Evolutionary conservation across 176 grass and related monocot species (phyloP).

Genomic region (Avena sativa): DNA sequence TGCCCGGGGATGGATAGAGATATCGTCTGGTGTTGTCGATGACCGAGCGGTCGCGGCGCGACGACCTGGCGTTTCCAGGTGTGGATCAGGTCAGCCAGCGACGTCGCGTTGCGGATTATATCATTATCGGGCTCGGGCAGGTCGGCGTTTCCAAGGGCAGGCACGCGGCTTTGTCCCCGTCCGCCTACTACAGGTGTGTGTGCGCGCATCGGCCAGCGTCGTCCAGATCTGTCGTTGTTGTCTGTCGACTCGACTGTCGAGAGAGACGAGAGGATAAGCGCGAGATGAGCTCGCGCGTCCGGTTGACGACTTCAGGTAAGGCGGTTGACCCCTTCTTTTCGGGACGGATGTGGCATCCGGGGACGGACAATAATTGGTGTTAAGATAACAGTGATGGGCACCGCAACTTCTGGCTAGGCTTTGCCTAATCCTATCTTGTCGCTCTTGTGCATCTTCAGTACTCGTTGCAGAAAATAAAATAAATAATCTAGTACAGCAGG

Average conservation of each 20-base stretch:
- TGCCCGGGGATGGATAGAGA: too few species aligned
- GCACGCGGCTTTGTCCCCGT: neutral
- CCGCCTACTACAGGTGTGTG: neutral
- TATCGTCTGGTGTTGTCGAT: too few species aligned
- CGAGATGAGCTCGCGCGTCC: conserved; percentile 4
- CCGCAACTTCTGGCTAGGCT: neutral
- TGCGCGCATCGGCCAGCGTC: neutral
- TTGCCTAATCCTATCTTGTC: conserved; percentile 7
- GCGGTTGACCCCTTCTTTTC: conserved; percentile 39
- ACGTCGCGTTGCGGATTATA: too few species aligned
- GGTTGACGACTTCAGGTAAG: conserved; percentile 21
- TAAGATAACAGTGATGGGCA: neutral
- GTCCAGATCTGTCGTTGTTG: conserved; percentile 17
- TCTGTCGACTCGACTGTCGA: neutral
- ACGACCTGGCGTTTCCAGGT: neutral
- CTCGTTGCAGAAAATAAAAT: too few species aligned
- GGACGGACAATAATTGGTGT: conserved; percentile 9
- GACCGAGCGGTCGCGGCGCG: neutral
- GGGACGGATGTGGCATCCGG: neutral
- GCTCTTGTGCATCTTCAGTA: too few species aligned
- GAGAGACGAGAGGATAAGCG: neutral
- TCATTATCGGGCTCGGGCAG: neutral
- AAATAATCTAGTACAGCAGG: too few species aligned
- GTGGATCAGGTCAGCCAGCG: too few species aligned
- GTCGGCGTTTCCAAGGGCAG: neutral